A percentile compares a stretch with the other conserved stretches of the same genome.
Evolutionary conservation across 495 filamentous ascomycete species (phyloP).

Genomic region (Lasiosphaeria ovina): DNA sequence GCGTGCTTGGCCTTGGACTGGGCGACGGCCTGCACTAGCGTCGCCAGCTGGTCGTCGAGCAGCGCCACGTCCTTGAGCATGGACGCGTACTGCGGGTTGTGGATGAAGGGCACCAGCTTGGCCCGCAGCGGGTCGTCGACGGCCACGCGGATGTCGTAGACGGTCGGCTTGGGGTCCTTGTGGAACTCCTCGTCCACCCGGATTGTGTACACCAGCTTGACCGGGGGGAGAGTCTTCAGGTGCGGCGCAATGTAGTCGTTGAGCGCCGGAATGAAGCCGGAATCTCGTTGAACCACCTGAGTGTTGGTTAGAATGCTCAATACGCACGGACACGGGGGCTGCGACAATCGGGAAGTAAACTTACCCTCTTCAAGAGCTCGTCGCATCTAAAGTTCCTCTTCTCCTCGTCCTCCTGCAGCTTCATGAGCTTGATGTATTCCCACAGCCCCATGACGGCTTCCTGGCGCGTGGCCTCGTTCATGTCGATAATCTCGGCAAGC

Average conservation of each 20-base stretch:
- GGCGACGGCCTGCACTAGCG: slow-evolving; percentile 72
- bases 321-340: too few relatives aligned
- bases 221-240: slow-evolving; percentile 73
- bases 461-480: slow-evolving; percentile 78
- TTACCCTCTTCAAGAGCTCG: slow-evolving; percentile 71
- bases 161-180: slow-evolving; percentile 59
- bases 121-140: slow-evolving; percentile 79
- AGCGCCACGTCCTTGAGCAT: slow-evolving; percentile 66
- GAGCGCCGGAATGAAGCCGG: slow-evolving; percentile 85
- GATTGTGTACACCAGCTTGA: slow-evolving; percentile 88
- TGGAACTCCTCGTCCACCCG: slow-evolving; percentile 87
- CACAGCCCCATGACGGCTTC: slow-evolving; percentile 87
- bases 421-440: slow-evolving; percentile 89
- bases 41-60: slow-evolving; percentile 80
- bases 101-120: slow-evolving; percentile 60
- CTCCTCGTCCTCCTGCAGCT: slow-evolving; percentile 89
- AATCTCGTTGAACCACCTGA: slow-evolving; percentile 76
- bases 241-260: slow-evolving; percentile 72
- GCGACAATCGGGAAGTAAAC: not conserved
- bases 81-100: slow-evolving; percentile 54
- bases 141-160: slow-evolving; percentile 85
- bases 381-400: slow-evolving; percentile 89
- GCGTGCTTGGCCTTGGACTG: slow-evolving; percentile 80
- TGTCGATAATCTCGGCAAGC: slow-evolving; percentile 82
- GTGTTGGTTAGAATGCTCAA: slow-evolving; percentile 17